These are phyloP conservation scores for Diaporthe destruens DNA, from an alignment of 2,329 filamentous ascomycete genomes.

Conservation along the genomic window DNA sequence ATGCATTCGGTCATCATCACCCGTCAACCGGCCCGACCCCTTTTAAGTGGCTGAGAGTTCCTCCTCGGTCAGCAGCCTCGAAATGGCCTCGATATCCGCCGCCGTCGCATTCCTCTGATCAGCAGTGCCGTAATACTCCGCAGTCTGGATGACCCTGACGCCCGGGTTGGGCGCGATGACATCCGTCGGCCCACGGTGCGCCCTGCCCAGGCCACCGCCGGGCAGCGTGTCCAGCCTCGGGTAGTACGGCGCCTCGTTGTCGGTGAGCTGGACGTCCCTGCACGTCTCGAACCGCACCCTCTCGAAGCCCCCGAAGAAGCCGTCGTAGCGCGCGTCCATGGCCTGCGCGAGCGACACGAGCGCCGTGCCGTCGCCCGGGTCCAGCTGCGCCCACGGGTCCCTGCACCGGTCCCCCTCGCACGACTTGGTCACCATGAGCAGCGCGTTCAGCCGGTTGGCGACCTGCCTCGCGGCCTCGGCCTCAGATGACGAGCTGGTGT, in stretches of 20 bases:
- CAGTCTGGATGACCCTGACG: conserved; percentile 36
- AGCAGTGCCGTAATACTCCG: conserved; percentile 42
- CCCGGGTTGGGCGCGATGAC: conserved; percentile 40
- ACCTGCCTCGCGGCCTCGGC: conserved; percentile 55
- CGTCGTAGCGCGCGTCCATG: conserved; percentile 42
- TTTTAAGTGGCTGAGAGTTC: conserved; percentile 40
- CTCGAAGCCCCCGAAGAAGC: conserved; percentile 42
- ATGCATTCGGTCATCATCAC: neutral
- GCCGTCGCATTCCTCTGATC: conserved; percentile 43
- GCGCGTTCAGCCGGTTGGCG: conserved; percentile 65
- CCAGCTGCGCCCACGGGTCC: conserved; percentile 68
- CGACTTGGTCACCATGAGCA: conserved; percentile 72
- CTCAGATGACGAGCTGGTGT: conserved; percentile 42
- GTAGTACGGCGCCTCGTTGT: conserved; percentile 45
- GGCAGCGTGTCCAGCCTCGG: conserved; percentile 40
- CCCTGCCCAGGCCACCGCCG: conserved; percentile 40
- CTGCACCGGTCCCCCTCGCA: conserved; percentile 67
- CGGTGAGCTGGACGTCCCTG: conserved; percentile 40
- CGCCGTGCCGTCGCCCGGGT: conserved; percentile 55
- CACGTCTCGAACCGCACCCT: conserved; percentile 44
- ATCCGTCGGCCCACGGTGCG: conserved; percentile 41
- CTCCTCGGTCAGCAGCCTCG: conserved; percentile 41
- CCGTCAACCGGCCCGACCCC: neutral
- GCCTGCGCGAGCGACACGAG: conserved; percentile 44
- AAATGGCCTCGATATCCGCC: conserved; percentile 34